phyloP scores from a whole-genome alignment of 2,329 filamentous ascomycete genomes.

The Arthrobotrys entomopaga region DNA sequence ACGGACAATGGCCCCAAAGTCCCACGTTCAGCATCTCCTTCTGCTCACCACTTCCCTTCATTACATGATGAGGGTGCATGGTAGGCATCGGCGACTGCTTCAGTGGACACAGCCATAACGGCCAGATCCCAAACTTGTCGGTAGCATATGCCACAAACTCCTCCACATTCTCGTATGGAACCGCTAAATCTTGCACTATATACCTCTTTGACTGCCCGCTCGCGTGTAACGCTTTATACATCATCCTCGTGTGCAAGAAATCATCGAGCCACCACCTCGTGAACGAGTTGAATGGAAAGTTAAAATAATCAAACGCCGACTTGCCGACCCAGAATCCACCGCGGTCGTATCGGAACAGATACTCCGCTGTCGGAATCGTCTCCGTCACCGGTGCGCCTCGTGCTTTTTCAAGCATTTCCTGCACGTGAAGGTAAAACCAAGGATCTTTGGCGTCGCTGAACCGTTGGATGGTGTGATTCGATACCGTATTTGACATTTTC shows the following conservation, averaged over 20 bases:
- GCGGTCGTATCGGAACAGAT: conserved; percentile 77
- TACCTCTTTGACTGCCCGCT: conserved; percentile 66
- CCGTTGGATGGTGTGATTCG: conserved; percentile 61
- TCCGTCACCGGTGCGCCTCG: conserved; percentile 61
- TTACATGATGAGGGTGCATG: conserved; percentile 54
- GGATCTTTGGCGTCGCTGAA: conserved; percentile 72
- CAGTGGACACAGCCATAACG: conserved; percentile 70
- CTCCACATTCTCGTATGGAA: conserved; percentile 47
- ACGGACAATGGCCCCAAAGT: conserved; percentile 69
- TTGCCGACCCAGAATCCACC: conserved; percentile 75
- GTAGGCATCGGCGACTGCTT: conserved; percentile 63
- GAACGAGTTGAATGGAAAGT: conserved; percentile 72
- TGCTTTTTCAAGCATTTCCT: conserved; percentile 58
- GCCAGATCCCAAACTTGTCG: conserved; percentile 65
- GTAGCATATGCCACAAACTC: conserved; percentile 63
- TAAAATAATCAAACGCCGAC: conserved; percentile 73
- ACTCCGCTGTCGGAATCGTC: conserved; percentile 72
- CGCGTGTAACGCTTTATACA: conserved; percentile 74
- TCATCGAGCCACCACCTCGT: conserved; percentile 71
- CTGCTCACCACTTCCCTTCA: conserved; percentile 27
- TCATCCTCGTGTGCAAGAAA: conserved; percentile 72
- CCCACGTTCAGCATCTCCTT: conserved; percentile 71
- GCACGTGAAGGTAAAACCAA: conserved; percentile 78
- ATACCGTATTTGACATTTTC: conserved; percentile 66
- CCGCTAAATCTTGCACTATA: conserved; percentile 54